Conservation (phyloP, 148 eudicot genomes). For the Rhododendron williamsianum region DNA sequence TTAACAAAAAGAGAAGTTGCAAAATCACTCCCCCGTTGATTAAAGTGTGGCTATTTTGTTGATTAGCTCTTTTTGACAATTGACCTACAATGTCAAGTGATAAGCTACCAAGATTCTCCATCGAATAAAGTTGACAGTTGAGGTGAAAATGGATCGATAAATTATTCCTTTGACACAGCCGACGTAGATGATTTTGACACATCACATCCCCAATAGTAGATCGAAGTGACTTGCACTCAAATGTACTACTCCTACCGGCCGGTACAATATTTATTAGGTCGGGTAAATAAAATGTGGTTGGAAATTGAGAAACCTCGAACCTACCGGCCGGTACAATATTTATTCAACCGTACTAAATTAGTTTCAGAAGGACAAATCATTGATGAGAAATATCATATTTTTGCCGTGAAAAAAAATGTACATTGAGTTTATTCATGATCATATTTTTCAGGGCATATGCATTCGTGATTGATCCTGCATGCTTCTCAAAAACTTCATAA, state of each 20-base stretch:
- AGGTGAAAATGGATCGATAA: background rate
- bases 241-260: no score
- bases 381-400: background rate
- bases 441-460: background rate
- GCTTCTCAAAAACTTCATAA: background rate
- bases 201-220: background rate
- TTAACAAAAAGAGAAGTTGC: no score
- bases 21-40: no score
- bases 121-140: background rate
- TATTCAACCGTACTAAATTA: background rate
- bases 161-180: background rate
- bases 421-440: background rate
- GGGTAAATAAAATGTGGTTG: background rate
- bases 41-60: background rate
- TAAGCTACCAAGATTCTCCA: background rate
- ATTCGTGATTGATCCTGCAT: background rate
- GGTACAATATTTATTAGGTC: no score
- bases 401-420: background rate
- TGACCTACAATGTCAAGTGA: background rate
- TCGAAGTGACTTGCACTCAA: background rate
- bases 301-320: background rate
- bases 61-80: no score
- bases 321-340: background rate
- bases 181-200: no score
- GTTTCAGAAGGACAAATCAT: background rate